A percentile compares a stretch with the other conserved stretches of the same genome.
phyloP scores from a whole-genome alignment of 2,329 filamentous ascomycete genomes.

The Microsporum ferrugineum region DNA sequence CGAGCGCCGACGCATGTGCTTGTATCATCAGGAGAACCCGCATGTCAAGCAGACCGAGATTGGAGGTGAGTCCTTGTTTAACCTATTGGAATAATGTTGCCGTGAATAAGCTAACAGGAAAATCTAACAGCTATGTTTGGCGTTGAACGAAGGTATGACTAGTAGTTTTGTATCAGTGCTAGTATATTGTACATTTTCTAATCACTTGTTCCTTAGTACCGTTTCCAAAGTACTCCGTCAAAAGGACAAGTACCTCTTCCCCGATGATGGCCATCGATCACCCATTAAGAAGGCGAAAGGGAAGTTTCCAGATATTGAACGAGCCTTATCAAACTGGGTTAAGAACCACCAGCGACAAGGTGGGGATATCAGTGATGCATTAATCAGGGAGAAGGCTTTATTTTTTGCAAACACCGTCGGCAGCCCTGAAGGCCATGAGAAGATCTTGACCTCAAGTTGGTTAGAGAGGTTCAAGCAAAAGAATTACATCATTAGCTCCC shows the following conservation, averaged over 20 bases:
- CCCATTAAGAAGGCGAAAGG: slow-evolving; percentile 73
- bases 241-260: slow-evolving; percentile 85
- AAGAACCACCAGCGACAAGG: slow-evolving; percentile 70
- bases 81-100: not conserved
- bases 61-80: slow-evolving; percentile 45
- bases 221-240: slow-evolving; percentile 96
- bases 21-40: slow-evolving; percentile 83
- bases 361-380: slow-evolving; percentile 60
- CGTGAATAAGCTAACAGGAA: slow-evolving; percentile 5
- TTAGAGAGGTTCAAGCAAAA: slow-evolving; percentile 94
- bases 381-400: slow-evolving; percentile 71
- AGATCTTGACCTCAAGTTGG: slow-evolving; percentile 64
- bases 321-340: slow-evolving; percentile 77
- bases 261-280: slow-evolving; percentile 65
- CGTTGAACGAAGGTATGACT: slow-evolving; percentile 81
- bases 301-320: slow-evolving; percentile 82
- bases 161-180: not conserved
- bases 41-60: slow-evolving; percentile 92
- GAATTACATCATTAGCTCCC: slow-evolving; percentile 50
- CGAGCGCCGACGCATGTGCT: slow-evolving; percentile 84
- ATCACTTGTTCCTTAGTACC: slow-evolving; percentile 49
- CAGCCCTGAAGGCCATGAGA: slow-evolving; percentile 58
- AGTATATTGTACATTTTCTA: slow-evolving; percentile 10
- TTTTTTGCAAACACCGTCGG: slow-evolving; percentile 67
- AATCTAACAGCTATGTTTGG: slow-evolving; percentile 61